Evolutionary conservation across 345 rosid genomes (phyloP), one percentile per base, ranked within the genome.

Genomic region (Salix caprea): DNA sequence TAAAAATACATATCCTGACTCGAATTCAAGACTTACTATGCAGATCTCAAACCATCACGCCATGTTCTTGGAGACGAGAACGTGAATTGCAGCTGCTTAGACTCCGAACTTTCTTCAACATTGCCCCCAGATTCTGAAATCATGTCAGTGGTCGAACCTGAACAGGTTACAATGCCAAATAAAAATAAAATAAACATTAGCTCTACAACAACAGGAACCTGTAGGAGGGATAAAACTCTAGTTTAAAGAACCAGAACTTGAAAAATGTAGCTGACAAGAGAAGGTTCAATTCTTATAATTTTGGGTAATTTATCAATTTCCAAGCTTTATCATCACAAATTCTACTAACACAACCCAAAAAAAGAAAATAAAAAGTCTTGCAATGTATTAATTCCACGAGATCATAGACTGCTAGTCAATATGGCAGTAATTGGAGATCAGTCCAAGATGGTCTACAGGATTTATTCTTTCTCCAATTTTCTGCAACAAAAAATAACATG

Each of bases 81-180:
- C 88, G 83, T 30, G 98, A 90, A 40, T 88, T 77, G 40, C 80
- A 77, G 70, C 86, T 78, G 75, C 91, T 90, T 46, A 83, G 42
- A 79, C 84, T 86, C 24, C 79, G 87, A 64, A 83, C 94, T 83
- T 86, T 94, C 94, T 82, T 91, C 86, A 83, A 37, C 79, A 89
- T 84, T 78, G 85, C 89, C 81, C 90, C 94, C 71, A 87, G 78
- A 69, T 85, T 88, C 71, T 84, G 90, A 79, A 96, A 96, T 80
- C 98, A 93, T 80, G 85, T 87, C 84, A 90, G 71, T 65, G 96
- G 90, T 80, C 88, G 86, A 73, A 86, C 83, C 97, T 94, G 93
- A 50, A 66, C 2, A 36, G 16, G 21, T 78, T 42, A 76, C 58
- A 75, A 44, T 61, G 69, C 75, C 28, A 52, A 37, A 37, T 79